These are phyloP conservation scores for Micractinium conductrix DNA, from an alignment of 139 green algal species.

Conservation along the genomic window DNA sequence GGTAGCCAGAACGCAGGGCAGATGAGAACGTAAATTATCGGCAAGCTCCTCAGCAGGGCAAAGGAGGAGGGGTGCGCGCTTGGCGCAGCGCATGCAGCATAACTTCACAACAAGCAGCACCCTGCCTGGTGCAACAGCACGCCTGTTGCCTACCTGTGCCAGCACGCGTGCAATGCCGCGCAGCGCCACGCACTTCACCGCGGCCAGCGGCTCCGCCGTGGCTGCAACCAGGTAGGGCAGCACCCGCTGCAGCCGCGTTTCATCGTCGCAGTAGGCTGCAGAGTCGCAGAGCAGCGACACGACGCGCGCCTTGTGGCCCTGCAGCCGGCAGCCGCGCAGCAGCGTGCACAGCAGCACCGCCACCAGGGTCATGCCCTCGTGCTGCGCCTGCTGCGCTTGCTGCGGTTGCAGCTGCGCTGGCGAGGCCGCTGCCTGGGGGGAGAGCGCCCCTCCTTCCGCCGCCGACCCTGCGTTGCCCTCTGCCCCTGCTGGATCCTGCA, in stretches of 20 bases:
- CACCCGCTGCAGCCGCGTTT: constrained; percentile 80
- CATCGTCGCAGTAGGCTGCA: constrained; percentile 71
- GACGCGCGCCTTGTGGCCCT: constrained; percentile 64
- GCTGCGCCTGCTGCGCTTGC: background rate
- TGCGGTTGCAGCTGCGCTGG: background rate
- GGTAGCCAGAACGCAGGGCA: too few relatives aligned
- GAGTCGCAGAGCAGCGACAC: constrained; percentile 71
- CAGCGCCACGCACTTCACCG: constrained; percentile 66
- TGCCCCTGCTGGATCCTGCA: background rate
- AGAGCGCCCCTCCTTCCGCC: background rate
- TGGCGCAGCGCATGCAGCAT: too few relatives aligned
- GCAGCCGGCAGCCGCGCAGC: constrained; percentile 72
- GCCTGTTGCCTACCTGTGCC: constrained; percentile 31
- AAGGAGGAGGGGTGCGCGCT: too few relatives aligned
- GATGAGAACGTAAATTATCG: too few relatives aligned
- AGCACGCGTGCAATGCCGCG: constrained; percentile 47
- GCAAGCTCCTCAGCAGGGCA: too few relatives aligned
- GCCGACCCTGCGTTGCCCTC: background rate
- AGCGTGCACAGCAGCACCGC: constrained; percentile 84
- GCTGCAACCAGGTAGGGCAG: constrained; percentile 87
- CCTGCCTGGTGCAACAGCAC: too few relatives aligned
- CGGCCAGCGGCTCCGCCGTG: constrained; percentile 27
- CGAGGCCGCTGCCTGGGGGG: background rate
- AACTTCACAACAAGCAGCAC: background rate
- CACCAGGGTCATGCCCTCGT: constrained; percentile 76